These are phyloP conservation scores for Xylariaceae sp. DNA, from an alignment of 2,329 filamentous ascomycete genomes.

Conservation along the genomic window DNA sequence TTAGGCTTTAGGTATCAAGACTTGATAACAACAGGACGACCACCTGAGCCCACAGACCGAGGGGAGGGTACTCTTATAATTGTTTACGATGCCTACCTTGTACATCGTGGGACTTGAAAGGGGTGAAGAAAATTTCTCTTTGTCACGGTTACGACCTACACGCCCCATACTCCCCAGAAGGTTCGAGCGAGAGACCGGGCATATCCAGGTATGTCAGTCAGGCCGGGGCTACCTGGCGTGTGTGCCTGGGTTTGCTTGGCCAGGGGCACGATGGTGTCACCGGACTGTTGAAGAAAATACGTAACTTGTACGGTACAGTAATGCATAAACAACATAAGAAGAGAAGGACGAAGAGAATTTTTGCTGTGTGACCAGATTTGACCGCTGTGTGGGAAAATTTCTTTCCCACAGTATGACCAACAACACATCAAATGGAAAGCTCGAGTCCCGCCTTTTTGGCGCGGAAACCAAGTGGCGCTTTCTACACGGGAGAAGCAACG, in stretches of 20 bases:
- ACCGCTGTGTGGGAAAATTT: constrained; percentile 16
- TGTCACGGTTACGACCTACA: constrained; percentile 24
- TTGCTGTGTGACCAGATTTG: too few species aligned
- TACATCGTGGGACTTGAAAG: constrained; percentile 14
- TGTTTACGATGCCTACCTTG: constrained; percentile 3
- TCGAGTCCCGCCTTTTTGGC: background rate
- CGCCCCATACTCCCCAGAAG: constrained; percentile 15
- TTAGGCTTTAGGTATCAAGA: background rate
- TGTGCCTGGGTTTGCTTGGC: too few species aligned
- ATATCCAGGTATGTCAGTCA: constrained; percentile 10
- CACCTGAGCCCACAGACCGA: constrained; percentile 1
- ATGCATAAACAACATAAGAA: background rate
- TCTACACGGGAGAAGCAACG: background rate
- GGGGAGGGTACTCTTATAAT: constrained; percentile 22
- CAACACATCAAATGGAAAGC: constrained; percentile 13
- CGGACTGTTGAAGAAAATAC: background rate
- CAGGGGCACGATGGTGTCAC: too few species aligned
- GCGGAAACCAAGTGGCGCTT: background rate
- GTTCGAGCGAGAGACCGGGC: constrained; percentile 15
- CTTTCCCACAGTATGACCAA: constrained; percentile 10
- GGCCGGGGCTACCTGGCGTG: constrained; percentile 2
- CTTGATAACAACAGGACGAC: background rate
- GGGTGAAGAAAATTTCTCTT: constrained; percentile 21
- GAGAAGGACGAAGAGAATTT: too few species aligned
- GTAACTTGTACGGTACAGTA: background rate